phyloP scores from a whole-genome alignment of 139 green algal species.

The Chlorella sorokiniana region DNA sequence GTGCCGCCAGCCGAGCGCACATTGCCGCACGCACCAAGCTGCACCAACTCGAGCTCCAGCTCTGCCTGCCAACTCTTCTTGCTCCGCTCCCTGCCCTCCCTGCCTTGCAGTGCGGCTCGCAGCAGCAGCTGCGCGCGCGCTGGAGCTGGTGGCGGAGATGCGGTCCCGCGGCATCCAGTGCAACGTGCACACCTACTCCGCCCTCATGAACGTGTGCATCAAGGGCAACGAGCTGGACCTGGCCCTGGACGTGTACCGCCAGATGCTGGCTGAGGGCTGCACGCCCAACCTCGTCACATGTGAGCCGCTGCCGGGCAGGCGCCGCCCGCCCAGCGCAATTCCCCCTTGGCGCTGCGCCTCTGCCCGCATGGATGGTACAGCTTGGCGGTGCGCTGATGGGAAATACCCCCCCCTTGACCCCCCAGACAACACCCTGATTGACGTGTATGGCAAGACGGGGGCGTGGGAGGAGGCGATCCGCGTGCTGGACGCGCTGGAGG shows the following conservation, averaged over 20 bases:
- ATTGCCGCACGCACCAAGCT: too few relatives aligned
- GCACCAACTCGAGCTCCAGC: too few relatives aligned
- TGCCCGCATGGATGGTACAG: too few relatives aligned
- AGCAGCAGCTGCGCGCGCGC: constrained; percentile 60
- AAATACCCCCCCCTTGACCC: too few relatives aligned
- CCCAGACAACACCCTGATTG: constrained; percentile 74
- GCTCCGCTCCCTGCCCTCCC: neutral
- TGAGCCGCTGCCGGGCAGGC: too few relatives aligned
- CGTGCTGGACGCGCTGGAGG: constrained; percentile 35
- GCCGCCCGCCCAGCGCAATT: too few relatives aligned
- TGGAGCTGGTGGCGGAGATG: constrained; percentile 72
- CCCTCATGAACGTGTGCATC: constrained; percentile 72
- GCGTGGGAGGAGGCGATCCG: constrained; percentile 68
- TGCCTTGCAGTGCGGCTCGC: constrained; percentile 52
- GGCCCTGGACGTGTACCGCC: constrained; percentile 61
- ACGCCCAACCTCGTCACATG: constrained; percentile 74
- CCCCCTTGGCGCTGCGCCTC: too few relatives aligned
- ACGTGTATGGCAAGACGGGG: constrained; percentile 76
- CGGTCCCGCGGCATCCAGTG: constrained; percentile 58
- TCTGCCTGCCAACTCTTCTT: neutral
- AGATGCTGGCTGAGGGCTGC: constrained; percentile 50
- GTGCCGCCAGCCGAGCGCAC: too few relatives aligned
- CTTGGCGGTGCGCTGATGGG: too few relatives aligned
- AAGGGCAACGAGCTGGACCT: constrained; percentile 68
- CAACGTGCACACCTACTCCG: constrained; percentile 79